Evolutionary conservation across 768 basidiomycete genomes (phyloP).

Genomic region (Lactarius quietus): DNA sequence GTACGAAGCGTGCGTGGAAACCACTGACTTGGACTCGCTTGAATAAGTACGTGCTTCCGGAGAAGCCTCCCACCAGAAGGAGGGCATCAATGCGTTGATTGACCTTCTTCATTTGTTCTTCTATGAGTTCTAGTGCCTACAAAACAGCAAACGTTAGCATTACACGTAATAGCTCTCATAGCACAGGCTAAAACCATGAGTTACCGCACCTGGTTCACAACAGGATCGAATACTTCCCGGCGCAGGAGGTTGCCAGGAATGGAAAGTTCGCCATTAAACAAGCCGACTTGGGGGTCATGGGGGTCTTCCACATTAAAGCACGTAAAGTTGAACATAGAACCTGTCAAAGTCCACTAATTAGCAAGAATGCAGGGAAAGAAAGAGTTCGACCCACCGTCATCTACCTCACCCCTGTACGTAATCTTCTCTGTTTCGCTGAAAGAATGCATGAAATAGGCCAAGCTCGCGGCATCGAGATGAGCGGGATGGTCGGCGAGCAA

Average conservation of each 20-base stretch:
- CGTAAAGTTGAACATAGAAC: constrained; percentile 82
- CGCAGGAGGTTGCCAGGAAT: constrained; percentile 80
- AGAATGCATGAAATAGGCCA: constrained; percentile 86
- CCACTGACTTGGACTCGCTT: constrained; percentile 64
- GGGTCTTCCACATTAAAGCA: constrained; percentile 87
- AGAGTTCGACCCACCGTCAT: constrained; percentile 58
- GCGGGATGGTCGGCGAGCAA: constrained; percentile 80
- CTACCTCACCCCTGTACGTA: constrained; percentile 62
- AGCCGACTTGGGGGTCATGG: constrained; percentile 73
- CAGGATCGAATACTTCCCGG: constrained; percentile 83
- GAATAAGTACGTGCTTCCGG: constrained; percentile 81
- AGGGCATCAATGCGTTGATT: constrained; percentile 77
- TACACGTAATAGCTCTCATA: constrained; percentile 6
- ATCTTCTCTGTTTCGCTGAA: constrained; percentile 90
- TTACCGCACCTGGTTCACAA: constrained; percentile 64
- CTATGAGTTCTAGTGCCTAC: constrained; percentile 77
- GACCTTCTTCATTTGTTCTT: constrained; percentile 64
- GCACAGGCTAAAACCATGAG: constrained; percentile 3
- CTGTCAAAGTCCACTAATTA: constrained; percentile 37
- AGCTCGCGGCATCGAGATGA: constrained; percentile 75
- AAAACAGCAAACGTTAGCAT: not conserved
- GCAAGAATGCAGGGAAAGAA: constrained; percentile 1
- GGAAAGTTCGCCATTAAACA: constrained; percentile 78
- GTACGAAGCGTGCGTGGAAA: constrained; percentile 8
- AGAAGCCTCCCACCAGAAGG: constrained; percentile 88